phyloP scores from a whole-genome alignment of 768 basidiomycete species.

The Kwoniella sp. region DNA sequence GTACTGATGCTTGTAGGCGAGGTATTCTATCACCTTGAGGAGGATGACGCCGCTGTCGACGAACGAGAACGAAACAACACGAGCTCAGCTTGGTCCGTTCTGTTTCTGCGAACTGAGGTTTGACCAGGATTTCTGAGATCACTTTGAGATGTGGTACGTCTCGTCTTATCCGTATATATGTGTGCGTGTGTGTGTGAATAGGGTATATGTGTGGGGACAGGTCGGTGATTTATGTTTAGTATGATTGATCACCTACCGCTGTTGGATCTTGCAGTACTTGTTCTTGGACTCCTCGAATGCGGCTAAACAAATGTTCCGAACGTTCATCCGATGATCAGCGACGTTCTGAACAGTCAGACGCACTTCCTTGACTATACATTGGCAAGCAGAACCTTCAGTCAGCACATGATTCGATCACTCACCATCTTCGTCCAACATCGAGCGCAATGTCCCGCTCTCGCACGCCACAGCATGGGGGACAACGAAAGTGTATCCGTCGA shows the following conservation, averaged over 20 bases:
- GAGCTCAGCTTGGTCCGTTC: slow-evolving; percentile 6
- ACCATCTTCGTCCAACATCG: slow-evolving; percentile 77
- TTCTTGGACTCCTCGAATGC: slow-evolving; percentile 74
- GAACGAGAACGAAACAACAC: background rate
- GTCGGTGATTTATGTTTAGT: no score
- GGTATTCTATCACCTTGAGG: slow-evolving; percentile 87
- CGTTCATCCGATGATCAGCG: background rate
- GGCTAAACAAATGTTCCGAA: slow-evolving; percentile 60
- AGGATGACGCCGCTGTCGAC: slow-evolving; percentile 65
- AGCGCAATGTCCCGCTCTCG: slow-evolving; percentile 77
- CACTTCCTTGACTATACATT: no score
- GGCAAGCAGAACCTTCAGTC: no score
- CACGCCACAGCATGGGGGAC: slow-evolving; percentile 73
- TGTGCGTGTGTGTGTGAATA: no score
- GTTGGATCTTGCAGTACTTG: slow-evolving; percentile 70
- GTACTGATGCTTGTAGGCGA: slow-evolving; percentile 80
- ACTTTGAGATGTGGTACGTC: no score
- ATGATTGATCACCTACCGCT: slow-evolving; percentile 62
- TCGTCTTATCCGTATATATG: no score
- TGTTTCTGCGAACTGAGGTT: no score
- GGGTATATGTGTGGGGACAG: background rate
- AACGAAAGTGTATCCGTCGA: slow-evolving; percentile 79
- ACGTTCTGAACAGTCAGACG: background rate
- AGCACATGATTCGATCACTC: no score
- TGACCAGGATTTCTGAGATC: no score